Conservation (phyloP, 176 grass and related monocot species). For the Raddia distichophylla region DNA sequence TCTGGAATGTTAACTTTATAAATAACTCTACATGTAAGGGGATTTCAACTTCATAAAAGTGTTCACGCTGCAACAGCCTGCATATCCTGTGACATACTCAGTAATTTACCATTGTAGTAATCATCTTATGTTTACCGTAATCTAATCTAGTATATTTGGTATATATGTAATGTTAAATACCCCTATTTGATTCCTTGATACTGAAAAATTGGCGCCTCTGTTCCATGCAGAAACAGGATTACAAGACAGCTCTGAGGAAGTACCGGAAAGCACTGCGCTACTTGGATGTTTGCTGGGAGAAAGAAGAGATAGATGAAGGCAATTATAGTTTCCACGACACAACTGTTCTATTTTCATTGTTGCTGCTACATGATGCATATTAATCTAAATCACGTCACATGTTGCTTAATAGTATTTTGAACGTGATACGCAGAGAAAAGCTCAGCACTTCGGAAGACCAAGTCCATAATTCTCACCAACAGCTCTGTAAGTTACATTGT, state of each 20-base stretch:
- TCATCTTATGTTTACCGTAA: background rate
- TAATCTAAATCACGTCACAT: constrained; percentile 18
- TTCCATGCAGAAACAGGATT: constrained; percentile 81
- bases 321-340: constrained; percentile 23
- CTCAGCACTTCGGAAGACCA: constrained; percentile 80
- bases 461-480: constrained; percentile 98
- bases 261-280: constrained; percentile 94
- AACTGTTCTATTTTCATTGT: constrained; percentile 19
- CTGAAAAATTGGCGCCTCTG: constrained; percentile 27
- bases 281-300: constrained; percentile 98
- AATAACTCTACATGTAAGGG: background rate
- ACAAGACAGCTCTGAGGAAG: constrained; percentile 91
- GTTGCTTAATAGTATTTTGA: constrained; percentile 39
- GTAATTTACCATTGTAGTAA: background rate
- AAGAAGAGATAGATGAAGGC: constrained; percentile 99
- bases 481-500: constrained; percentile 75
- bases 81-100: background rate
- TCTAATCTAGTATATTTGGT: background rate
- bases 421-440: constrained; percentile 73
- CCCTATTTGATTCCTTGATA: constrained; percentile 16
- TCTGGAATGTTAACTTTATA: background rate
- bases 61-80: background rate
- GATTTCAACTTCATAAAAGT: background rate
- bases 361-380: constrained; percentile 28
- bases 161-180: constrained; percentile 14